Evolutionary conservation across 1,284 basidiomycete species (phyloP).

Genomic region (Meira nashicola): DNA sequence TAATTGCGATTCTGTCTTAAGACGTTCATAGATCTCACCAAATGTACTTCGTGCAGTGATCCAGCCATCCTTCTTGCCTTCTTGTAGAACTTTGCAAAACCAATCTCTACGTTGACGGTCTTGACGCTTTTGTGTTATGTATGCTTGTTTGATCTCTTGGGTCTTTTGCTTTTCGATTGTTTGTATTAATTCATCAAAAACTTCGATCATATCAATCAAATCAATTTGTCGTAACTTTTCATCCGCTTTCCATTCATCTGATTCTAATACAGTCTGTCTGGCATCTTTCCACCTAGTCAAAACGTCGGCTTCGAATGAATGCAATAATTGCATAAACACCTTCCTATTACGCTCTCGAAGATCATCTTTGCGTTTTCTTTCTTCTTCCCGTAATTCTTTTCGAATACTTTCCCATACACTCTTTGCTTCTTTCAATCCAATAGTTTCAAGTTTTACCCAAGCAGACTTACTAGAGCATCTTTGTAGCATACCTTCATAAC

Average conservation of each 20-base stretch:
- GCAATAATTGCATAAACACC: conserved; percentile 42
- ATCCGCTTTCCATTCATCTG: conserved; percentile 38
- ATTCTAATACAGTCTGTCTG: conserved; percentile 41
- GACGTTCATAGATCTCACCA: conserved; percentile 75
- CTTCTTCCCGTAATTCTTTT: conserved; percentile 25
- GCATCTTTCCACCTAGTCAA: conserved; percentile 49
- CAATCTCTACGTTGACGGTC: conserved; percentile 40
- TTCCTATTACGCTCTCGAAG: conserved; percentile 34
- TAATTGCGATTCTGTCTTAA: conserved; percentile 77
- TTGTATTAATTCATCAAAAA: conserved; percentile 46
- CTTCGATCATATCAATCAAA: conserved; percentile 37
- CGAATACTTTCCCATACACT: conserved; percentile 27
- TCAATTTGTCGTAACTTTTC: conserved; percentile 32
- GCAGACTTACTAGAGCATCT: neutral
- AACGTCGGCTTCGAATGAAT: conserved; percentile 44
- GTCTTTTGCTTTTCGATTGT: conserved; percentile 36
- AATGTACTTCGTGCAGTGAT: conserved; percentile 81
- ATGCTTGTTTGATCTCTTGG: conserved; percentile 15
- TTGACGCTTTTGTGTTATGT: conserved; percentile 14
- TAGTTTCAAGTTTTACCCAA: conserved; percentile 23
- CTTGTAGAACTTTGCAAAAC: conserved; percentile 65
- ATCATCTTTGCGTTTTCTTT: conserved; percentile 21
- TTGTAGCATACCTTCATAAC: conserved; percentile 7
- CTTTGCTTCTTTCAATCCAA: conserved; percentile 29
- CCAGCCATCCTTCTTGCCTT: conserved; percentile 64